Base-by-base conservation (phyloP, 805 yeast species). In the Candida nemodendra region DNA sequence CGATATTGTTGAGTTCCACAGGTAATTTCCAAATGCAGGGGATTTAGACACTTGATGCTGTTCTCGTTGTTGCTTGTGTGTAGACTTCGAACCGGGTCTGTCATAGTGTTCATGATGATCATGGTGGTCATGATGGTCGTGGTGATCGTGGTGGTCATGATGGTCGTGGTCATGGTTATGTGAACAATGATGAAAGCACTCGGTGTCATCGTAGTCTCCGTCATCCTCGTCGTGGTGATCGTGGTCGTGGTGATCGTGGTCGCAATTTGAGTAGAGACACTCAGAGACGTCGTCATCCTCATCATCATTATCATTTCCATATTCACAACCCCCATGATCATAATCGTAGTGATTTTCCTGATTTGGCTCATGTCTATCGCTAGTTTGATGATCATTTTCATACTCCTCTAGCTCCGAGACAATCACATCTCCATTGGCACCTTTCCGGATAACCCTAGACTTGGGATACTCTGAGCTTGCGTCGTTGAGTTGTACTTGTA, bases 381-480 rank as follows among this genome's bases (percentile, higher is more conserved):
- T 32, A 11, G 23, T 57, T 13, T 54, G 59, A 17, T 53, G 59
- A 9, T 53, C 39, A 8, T 47, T 41, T 22, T 45, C 43, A 35
- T 24, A 44, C 39, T 47, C 50, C 17, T 50, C 52, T 34, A 78
- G 54, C 35, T 76, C 71, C 50, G 84, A 83, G 17, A 86, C 88
- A 33, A 84, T 74, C 4, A 85, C 84, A 48, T 83, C 86, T 6
- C 95, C 95, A 56, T 84, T 82, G 4, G 58, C 46, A 4, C 76
- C 84, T 48, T 81, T 79, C 48, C 77, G 81, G 31, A 84, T 78
- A 4, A 84, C 79, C 39, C 93, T 61, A 7, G 89, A 81, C 11
- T 75, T 71, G 2, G 93, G 93, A 53, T 84, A 84, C 12, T 81
- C 87, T 24, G 74, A 71, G 27, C 71, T 68, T 11, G 81, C 77